phyloP scores from a whole-genome alignment of 371 early-diverging fungal genomes.

The Dentiscutata heterogama region DNA sequence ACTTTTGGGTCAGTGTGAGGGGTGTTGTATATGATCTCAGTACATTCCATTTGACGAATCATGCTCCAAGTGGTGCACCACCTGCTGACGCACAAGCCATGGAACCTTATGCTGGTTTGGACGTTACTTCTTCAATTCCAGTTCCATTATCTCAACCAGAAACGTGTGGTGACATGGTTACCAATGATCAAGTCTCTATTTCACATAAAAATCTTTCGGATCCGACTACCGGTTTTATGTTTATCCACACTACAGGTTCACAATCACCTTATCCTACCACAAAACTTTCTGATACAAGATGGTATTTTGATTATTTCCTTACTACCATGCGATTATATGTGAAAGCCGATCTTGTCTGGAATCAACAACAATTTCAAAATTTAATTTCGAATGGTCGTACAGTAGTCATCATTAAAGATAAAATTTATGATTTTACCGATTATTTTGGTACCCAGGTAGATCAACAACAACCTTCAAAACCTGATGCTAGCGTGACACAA shows the following conservation, averaged over 20 bases:
- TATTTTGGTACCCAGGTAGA: slow-evolving; percentile 64
- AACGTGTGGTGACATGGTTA: slow-evolving; percentile 65
- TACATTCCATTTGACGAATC: slow-evolving; percentile 62
- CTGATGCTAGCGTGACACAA: not conserved
- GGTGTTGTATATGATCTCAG: slow-evolving; percentile 81
- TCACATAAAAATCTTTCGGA: slow-evolving; percentile 44
- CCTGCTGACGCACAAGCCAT: slow-evolving; percentile 58
- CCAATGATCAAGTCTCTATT: slow-evolving; percentile 44
- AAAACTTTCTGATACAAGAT: slow-evolving; percentile 29
- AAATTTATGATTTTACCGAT: slow-evolving; percentile 80
- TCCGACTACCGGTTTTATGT: slow-evolving; percentile 47
- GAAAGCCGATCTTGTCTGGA: slow-evolving; percentile 73
- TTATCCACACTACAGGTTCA: slow-evolving; percentile 46
- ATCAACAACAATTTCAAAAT: slow-evolving; percentile 55
- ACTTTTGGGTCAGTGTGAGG: slow-evolving; percentile 73
- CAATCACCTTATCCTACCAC: not conserved
- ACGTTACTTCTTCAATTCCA: slow-evolving; percentile 76
- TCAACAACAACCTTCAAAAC: slow-evolving; percentile 32
- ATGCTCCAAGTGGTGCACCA: slow-evolving; percentile 55
- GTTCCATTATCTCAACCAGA: slow-evolving; percentile 66
- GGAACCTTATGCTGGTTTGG: slow-evolving; percentile 75
- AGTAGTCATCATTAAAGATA: slow-evolving; percentile 75
- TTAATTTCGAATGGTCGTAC: slow-evolving; percentile 64
- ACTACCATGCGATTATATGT: slow-evolving; percentile 55
- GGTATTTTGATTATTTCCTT: slow-evolving; percentile 49